These are phyloP conservation scores for Penicillium samsonianum DNA, from an alignment of 495 filamentous ascomycete species.

Conservation along the genomic window DNA sequence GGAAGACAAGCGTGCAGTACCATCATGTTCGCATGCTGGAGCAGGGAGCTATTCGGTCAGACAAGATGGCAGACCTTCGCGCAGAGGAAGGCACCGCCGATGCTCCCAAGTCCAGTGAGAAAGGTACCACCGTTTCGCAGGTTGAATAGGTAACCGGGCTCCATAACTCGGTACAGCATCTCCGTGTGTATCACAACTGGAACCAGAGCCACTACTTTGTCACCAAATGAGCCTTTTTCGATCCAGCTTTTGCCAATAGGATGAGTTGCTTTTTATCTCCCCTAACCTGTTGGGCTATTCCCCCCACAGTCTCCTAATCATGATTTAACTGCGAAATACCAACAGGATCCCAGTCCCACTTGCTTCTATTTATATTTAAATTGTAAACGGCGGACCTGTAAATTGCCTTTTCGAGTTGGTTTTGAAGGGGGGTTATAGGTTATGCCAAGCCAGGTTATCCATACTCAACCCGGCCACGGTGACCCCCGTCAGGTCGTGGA, in stretches of 20 bases:
- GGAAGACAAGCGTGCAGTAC: slow-evolving; percentile 60
- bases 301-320: no score
- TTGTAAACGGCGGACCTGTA: no score
- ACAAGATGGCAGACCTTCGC: slow-evolving; percentile 28
- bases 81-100: slow-evolving; percentile 14
- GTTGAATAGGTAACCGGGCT: neutral
- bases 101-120: slow-evolving; percentile 1
- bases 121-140: slow-evolving; percentile 8
- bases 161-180: neutral
- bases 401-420: no score
- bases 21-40: slow-evolving; percentile 34
- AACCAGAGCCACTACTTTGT: neutral
- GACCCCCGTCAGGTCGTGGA: no score
- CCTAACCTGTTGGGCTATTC: neutral
- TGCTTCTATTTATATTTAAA: neutral
- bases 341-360: no score
- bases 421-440: no score
- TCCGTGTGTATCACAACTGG: neutral
- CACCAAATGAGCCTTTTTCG: neutral
- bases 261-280: neutral
- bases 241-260: neutral
- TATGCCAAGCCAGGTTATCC: no score
- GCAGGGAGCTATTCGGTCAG: slow-evolving; percentile 28
- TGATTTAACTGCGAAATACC: no score
- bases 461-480: no score